Conservation (phyloP, 768 basidiomycete species). For the Calocybe cyanea region DNA sequence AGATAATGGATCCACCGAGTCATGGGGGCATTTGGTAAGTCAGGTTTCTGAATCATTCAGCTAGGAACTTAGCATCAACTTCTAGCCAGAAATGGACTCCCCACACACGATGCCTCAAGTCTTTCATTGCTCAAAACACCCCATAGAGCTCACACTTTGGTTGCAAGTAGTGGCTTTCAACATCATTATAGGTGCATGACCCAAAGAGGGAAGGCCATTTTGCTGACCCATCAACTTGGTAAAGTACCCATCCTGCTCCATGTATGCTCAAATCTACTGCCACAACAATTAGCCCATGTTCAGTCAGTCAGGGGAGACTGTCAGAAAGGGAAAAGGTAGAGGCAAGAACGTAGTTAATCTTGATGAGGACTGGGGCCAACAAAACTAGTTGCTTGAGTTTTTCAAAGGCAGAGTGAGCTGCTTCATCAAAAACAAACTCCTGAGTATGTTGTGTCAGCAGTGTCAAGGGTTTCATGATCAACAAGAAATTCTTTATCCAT, state of each 20-base stretch:
- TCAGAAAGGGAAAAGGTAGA: too few species aligned
- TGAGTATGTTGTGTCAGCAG: constrained; percentile 5
- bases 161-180: constrained; percentile 29
- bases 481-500: constrained; percentile 23
- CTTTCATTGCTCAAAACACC: constrained; percentile 26
- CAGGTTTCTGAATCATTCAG: constrained; percentile 33
- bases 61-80: constrained; percentile 32
- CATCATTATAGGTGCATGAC: constrained; percentile 29
- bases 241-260: constrained; percentile 32
- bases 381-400: constrained; percentile 19
- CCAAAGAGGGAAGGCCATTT: constrained; percentile 25
- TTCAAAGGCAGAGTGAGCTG: constrained; percentile 21
- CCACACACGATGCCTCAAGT: constrained; percentile 24
- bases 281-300: constrained; percentile 25
- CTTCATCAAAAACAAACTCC: constrained; percentile 23
- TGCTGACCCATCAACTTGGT: constrained; percentile 21
- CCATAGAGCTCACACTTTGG: constrained; percentile 36
- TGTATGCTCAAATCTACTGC: constrained; percentile 29
- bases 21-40: constrained; percentile 32
- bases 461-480: constrained; percentile 23
- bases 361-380: constrained; percentile 23
- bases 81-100: constrained; percentile 29
- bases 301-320: constrained; percentile 6
- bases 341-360: constrained; percentile 26
- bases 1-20: constrained; percentile 35